A percentile compares a stretch with the other conserved stretches of the same genome.
These are phyloP conservation scores for Candida nonsorbophila DNA, from an alignment of 805 yeast species.

Conservation along the genomic window DNA sequence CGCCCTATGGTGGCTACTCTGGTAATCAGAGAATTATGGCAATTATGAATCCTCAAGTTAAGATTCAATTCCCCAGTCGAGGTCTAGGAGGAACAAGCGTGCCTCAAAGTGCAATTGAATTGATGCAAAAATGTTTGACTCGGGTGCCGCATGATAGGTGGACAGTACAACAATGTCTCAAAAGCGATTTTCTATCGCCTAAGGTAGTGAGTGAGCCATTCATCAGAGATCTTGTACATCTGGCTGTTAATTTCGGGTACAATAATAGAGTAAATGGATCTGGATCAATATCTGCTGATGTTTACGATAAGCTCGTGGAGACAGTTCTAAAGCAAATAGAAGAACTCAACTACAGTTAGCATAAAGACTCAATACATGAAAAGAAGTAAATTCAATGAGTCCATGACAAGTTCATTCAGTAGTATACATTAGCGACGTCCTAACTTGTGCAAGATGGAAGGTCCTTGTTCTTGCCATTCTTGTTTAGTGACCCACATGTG, in stretches of 20 bases:
- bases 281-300: conserved; percentile 36
- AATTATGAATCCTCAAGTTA: conserved; percentile 78
- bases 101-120: conserved; percentile 62
- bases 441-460: conserved; percentile 75
- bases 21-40: conserved; percentile 79
- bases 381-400: neutral
- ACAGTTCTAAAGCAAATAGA: conserved; percentile 35
- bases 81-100: conserved; percentile 61
- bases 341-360: conserved; percentile 27
- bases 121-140: conserved; percentile 65
- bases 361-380: conserved; percentile 1
- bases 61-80: conserved; percentile 57
- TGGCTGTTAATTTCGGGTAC: conserved; percentile 71
- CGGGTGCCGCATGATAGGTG: conserved; percentile 67
- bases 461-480: conserved; percentile 98
- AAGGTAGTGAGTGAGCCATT: conserved; percentile 63
- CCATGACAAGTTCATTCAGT: conserved; percentile 18
- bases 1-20: conserved; percentile 79
- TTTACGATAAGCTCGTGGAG: conserved; percentile 35
- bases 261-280: conserved; percentile 31
- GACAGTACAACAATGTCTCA: conserved; percentile 57
- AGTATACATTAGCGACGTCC: conserved; percentile 48
- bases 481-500: conserved; percentile 96
- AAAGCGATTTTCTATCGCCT: conserved; percentile 68
- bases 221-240: conserved; percentile 64